Conservation (phyloP, 2,329 filamentous ascomycete species). For the Stagonosporopsis chrysanthemi region DNA sequence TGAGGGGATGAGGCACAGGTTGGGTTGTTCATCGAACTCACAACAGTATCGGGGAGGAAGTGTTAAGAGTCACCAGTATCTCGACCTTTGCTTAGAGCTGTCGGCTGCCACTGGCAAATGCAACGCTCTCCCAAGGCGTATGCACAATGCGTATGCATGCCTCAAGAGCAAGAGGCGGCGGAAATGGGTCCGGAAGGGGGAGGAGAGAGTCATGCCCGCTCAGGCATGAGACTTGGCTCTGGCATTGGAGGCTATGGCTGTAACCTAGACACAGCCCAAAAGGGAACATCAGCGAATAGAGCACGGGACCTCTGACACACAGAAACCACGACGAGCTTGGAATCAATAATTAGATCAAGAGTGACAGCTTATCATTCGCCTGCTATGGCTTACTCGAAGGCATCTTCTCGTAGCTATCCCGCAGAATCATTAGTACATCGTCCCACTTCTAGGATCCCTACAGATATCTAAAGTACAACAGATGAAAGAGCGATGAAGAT, state of each 20-base stretch:
- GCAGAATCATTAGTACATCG: slow-evolving; percentile 13
- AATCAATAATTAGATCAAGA: neutral
- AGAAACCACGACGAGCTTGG: too few relatives aligned
- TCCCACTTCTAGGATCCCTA: slow-evolving; percentile 24
- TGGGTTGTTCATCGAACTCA: neutral
- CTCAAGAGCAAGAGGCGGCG: neutral
- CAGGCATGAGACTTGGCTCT: neutral
- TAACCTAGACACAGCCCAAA: neutral
- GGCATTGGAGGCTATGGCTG: neutral
- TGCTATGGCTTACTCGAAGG: neutral
- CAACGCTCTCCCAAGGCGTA: neutral
- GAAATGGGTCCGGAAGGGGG: neutral
- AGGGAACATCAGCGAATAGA: neutral
- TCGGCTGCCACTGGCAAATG: neutral
- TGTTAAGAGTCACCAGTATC: neutral
- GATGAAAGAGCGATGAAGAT: slow-evolving; percentile 26
- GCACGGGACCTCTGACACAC: too few relatives aligned
- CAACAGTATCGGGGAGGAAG: neutral
- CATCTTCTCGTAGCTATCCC: neutral
- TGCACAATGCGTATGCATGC: neutral
- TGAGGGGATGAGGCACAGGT: slow-evolving; percentile 31
- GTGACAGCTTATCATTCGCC: slow-evolving; percentile 9
- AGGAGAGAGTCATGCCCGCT: neutral
- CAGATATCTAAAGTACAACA: slow-evolving; percentile 37
- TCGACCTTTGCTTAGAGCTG: neutral